Conservation (phyloP, 1,284 basidiomycete genomes). For the Cryptococcus amylolentus region DNA sequence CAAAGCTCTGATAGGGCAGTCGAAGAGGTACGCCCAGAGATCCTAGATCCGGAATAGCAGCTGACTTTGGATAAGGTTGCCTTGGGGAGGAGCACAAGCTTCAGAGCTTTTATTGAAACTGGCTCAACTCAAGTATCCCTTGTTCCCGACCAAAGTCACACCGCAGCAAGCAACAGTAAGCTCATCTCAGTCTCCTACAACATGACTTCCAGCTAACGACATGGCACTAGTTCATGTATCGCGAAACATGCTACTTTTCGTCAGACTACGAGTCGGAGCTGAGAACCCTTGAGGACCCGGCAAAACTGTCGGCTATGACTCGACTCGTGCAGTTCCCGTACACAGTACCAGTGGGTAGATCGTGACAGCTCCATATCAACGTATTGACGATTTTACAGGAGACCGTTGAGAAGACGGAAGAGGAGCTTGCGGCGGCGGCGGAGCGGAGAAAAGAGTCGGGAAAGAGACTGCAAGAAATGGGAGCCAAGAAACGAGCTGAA, state of each 20-base stretch:
- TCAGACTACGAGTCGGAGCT: constrained; percentile 71
- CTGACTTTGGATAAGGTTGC: constrained; percentile 60
- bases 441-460: constrained; percentile 84
- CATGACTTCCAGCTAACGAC: neutral
- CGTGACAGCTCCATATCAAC: neutral
- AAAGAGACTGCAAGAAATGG: constrained; percentile 82
- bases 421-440: constrained; percentile 72
- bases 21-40: constrained; percentile 64
- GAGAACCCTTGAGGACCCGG: constrained; percentile 61
- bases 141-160: constrained; percentile 63
- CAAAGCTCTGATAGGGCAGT: constrained; percentile 71
- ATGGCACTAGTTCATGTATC: constrained; percentile 72
- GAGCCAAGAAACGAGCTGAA: constrained; percentile 78
- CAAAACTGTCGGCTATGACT: constrained; percentile 62
- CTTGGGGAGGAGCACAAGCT: constrained; percentile 88
- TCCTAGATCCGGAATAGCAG: neutral
- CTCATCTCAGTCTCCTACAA: constrained; percentile 52
- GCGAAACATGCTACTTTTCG: constrained; percentile 81
- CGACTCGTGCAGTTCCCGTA: constrained; percentile 84
- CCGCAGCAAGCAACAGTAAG: constrained; percentile 55
- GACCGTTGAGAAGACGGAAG: constrained; percentile 82
- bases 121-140: constrained; percentile 92
- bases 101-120: constrained; percentile 88
- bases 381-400: constrained; percentile 41
- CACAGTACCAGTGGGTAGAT: constrained; percentile 54